Conservation (phyloP, 768 basidiomycete genomes). For the Collybia mongolica region DNA sequence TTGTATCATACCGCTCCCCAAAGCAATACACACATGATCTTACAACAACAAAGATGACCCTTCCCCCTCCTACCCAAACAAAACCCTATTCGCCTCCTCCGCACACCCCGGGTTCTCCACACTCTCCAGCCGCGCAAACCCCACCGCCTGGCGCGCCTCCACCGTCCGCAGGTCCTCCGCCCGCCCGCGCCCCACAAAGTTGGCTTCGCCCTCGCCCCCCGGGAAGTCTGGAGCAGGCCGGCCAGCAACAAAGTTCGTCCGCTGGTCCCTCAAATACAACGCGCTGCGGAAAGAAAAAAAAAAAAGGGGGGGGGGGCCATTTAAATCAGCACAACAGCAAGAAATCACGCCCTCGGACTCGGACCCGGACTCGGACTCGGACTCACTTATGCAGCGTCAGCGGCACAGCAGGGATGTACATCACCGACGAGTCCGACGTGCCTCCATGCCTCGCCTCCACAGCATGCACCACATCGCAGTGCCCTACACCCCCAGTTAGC, state of each 20-base stretch:
- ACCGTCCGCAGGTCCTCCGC: conserved; percentile 27
- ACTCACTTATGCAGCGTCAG: conserved; percentile 48
- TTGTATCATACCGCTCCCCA: too few relatives aligned
- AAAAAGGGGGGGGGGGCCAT: too few relatives aligned
- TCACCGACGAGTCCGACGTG: conserved; percentile 47
- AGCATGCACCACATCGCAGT: conserved; percentile 55
- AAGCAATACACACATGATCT: too few relatives aligned
- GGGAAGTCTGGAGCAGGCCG: conserved; percentile 58
- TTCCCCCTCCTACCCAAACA: conserved; percentile 9
- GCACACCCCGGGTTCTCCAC: conserved; percentile 9
- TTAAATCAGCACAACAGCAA: too few relatives aligned
- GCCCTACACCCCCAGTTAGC: conserved; percentile 34
- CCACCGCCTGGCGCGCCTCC: conserved; percentile 39
- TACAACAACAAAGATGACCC: too few relatives aligned
- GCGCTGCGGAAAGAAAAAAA: conserved; percentile 35
- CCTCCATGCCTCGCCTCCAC: conserved; percentile 52
- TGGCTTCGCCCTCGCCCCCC: conserved; percentile 48
- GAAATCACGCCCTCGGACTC: too few relatives aligned
- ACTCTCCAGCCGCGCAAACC: conserved; percentile 29
- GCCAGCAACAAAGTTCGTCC: conserved; percentile 42
- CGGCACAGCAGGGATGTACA: conserved; percentile 57
- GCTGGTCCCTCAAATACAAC: conserved; percentile 48
- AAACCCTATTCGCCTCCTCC: conserved; percentile 15
- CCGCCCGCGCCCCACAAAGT: conserved; percentile 36
- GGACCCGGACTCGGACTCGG: too few relatives aligned